Conservation (phyloP, 1,284 basidiomycete genomes). For the Meripilus lineatus region DNA sequence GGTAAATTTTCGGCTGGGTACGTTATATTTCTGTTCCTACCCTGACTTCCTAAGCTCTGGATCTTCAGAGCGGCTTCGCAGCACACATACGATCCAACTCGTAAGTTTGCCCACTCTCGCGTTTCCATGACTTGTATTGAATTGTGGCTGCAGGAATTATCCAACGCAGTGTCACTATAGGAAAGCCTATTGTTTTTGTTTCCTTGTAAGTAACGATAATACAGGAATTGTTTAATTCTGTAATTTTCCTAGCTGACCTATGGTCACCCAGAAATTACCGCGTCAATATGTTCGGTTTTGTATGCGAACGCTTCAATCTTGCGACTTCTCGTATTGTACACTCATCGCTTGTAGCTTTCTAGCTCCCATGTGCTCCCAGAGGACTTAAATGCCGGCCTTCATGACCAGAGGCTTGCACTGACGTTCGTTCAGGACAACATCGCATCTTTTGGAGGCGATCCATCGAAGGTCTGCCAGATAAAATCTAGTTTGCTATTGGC, state of each 20-base stretch:
- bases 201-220: slow-evolving; percentile 36
- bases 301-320: slow-evolving; percentile 22
- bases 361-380: slow-evolving; percentile 41
- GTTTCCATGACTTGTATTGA: background rate
- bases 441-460: slow-evolving; percentile 59
- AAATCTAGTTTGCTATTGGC: background rate
- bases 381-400: slow-evolving; percentile 51
- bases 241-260: background rate
- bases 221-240: background rate
- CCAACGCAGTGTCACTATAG: slow-evolving; percentile 38
- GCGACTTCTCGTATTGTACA: background rate
- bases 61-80: slow-evolving; percentile 38
- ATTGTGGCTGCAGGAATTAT: slow-evolving; percentile 37
- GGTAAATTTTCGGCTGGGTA: slow-evolving; percentile 45
- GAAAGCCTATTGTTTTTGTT: slow-evolving; percentile 52
- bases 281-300: slow-evolving; percentile 56
- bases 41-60: slow-evolving; percentile 4
- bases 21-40: slow-evolving; percentile 8
- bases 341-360: slow-evolving; percentile 36
- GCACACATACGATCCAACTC: slow-evolving; percentile 39
- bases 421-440: slow-evolving; percentile 62
- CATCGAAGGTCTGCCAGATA: slow-evolving; percentile 38
- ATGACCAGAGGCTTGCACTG: slow-evolving; percentile 54
- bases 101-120: slow-evolving; percentile 26
- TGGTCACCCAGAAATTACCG: slow-evolving; percentile 45